Base-by-base conservation (phyloP, 1,284 basidiomycete genomes). In the Trametes sp. region DNA sequence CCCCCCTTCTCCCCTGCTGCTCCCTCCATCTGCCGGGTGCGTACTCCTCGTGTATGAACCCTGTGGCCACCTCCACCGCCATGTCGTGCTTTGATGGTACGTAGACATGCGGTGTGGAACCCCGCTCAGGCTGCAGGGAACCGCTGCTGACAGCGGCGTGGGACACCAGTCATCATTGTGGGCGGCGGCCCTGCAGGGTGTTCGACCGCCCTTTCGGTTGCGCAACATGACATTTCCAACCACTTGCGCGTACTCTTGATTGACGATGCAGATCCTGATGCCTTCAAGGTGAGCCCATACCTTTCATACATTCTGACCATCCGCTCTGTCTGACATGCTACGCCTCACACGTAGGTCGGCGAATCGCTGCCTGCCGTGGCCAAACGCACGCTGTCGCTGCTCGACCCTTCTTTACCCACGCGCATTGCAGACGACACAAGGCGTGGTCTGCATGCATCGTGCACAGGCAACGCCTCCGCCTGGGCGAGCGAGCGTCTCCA, bases 331-430 rank as follows among this genome's bases (percentile, higher is more conserved):
- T n/a, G n/a, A n/a, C n/a, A n/a, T n/a, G n/a, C n/a, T n/a, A n/a
- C n/a, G n/a, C n/a, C n/a, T n/a, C 21, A 8, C 38, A 26, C n/a
- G 14, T 42, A 77, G 77, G 73, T 79, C 33, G 77, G 77, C 10
- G 77, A 78, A 64, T 77, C 76, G 1, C 67, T 78, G 10, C 76
- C 77, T 1, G 65, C 75, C 14, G 69, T 69, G 31, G 74, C 75
- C 16, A 66, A 54, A 11, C 72, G 63, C 11, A 50, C 72, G 13
- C 70, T 79, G 2, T 54, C 59, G 8, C 69, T 72, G 33, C 68
- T 78, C 26, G 57, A 61, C 36, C 68, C 62, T 1, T 21, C 46
- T 3, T 35, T 65, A 23, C 46, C 35, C 35, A 13, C 10, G 5
- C 36, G 28, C 13, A 50, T 67, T 11, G 28, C 41, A 8, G 44